Evolutionary conservation across 495 filamentous ascomycete genomes (phyloP), one percentile per base, ranked within the genome.

Genomic region (Penicillium steckii): DNA sequence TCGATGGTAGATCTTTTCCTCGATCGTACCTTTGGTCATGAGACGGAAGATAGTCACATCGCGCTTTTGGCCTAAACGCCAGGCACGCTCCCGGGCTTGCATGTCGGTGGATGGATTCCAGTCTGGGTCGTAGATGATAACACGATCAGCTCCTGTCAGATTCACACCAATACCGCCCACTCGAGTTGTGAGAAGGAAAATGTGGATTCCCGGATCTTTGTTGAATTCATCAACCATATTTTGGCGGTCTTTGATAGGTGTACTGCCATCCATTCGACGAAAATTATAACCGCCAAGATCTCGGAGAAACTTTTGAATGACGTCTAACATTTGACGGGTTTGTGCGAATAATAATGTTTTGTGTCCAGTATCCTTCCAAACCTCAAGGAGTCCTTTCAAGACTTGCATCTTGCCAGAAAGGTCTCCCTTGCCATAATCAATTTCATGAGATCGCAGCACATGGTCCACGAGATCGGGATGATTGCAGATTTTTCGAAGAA

Each of bases 1-100:
- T 4, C 94, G 87, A 65, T 97, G 94, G 51, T 97, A 97, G 33
- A 98, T 97, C 77, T 97, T 97, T 70, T 98, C 94, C 62, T 98
- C 94, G 26, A 98, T 97, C 0, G 94, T 97, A 13, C 93, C 92
- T 2, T 90, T 89, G n/a, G 90, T 94, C 88, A 98, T 91, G 32
- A 98, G 76, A 21, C 94, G 87, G 67, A 94, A 98, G 25, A 98
- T 91, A 0, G 86, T 91, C 17, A 98, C 94, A 40, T 95, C 89
- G 42, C 86, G 85, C 63, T 92, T 97, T 70, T 98, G 94, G 3
- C 94, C 94, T 9, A 98, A 77, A 33, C 94, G 82, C 94, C 94
- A 97, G 19, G 94, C 93, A 49, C 94, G 82, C 70, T 98, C 94
- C n/a, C 93, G 85, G 4, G 94, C 94, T 65, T 98, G 93, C 23